Evolutionary conservation across 257 asterid species (phyloP), one percentile per base, ranked within the genome.

Genomic region (Petunia secreta): DNA sequence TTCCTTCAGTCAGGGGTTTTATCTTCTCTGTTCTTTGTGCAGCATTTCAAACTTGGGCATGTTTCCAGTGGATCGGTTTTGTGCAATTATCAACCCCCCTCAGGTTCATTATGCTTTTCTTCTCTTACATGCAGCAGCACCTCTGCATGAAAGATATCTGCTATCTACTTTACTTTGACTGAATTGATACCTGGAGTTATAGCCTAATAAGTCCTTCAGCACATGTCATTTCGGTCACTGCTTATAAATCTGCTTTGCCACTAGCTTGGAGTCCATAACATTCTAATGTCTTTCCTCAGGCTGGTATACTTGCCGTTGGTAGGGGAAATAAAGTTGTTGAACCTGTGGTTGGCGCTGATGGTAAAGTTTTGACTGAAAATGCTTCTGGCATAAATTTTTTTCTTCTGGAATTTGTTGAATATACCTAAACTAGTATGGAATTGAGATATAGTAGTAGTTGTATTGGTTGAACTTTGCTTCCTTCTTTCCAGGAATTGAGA

Each of bases 31-130:
- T 52, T 81, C 52, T 77, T 71, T 80, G 15, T 87, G 93, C 96
- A 94, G 98, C 90, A 94, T 96, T 85, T 96, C 98, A 44, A 96
- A 96, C 87, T 91, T 96, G 92, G 99, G 99, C 85, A 96, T 96
- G 99, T 96, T 87, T 88, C 98, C 99, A 5, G 98, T 96, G 78
- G 99, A 96, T 88, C 86, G 76, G 4, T 96, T 96, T 85, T 96
- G 98, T 85, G 99, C 99, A 80, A 96, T 94, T 78, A 94, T 92
- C 85, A 96, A 96, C 84, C 99, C 98, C 15, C 98, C 99, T 52
- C 99, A 94, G 98, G 98, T 94, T 75, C 87, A 25, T 48, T 83
- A 81, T 88, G 64, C 84, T 63, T 84, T 36, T 83, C n/a, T 78
- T 25, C 84, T 39, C 81, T 2, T 80, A 16, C 69, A 4, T 67